Evolutionary conservation across 257 asterid genomes (phyloP), one percentile per base, ranked within the genome.

Genomic region (Paraleonurus japonicus): DNA sequence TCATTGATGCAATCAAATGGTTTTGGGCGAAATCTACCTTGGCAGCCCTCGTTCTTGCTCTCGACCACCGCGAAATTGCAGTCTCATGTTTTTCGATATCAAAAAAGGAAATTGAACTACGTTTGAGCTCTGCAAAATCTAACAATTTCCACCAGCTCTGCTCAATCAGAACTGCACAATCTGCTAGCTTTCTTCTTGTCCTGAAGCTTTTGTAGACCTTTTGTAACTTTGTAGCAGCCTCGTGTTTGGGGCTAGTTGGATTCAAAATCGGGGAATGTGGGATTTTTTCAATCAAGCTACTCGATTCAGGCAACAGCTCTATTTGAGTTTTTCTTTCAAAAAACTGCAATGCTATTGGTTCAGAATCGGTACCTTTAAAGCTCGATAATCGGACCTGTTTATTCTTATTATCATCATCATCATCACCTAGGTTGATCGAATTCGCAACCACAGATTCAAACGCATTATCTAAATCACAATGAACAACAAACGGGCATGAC

Each of bases 131-230:
- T 4, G 95, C 97, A 76, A 90, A 91, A 80, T 94, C 99, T 55
- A 94, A 74, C 17, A 94, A 61, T 75, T 86, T 94, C 99, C 99
- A 94, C 98, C 97, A 94, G 76, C 96, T 89, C 63, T 89, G 96
- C 84, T 94, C 99, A 5, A 91, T 76, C 11, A 94, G 83, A 62
- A 94, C 98, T 0, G 98, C 98, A 75, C 97, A 90, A 76, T 94
- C 99, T 0, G 97, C 97, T 28, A 94, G 78, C 89, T 94, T 89
- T 75, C 99, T 74, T 70, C 99, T 80, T 7, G 97, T 91, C 69
- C 97, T 82, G 45, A 89, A 91, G 72, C 98, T 94, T 39, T 94
- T 94, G 81, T 94, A 91, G 54, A 87, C 96, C 82, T 90, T 94
- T 81, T 94, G 97, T 80, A 94, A 69, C 85, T 86, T 90, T 45